Evolutionary conservation across 139 green algal species (phyloP), one percentile per base, ranked within the genome.

Genomic region (Raphidocelis subcapitata): DNA sequence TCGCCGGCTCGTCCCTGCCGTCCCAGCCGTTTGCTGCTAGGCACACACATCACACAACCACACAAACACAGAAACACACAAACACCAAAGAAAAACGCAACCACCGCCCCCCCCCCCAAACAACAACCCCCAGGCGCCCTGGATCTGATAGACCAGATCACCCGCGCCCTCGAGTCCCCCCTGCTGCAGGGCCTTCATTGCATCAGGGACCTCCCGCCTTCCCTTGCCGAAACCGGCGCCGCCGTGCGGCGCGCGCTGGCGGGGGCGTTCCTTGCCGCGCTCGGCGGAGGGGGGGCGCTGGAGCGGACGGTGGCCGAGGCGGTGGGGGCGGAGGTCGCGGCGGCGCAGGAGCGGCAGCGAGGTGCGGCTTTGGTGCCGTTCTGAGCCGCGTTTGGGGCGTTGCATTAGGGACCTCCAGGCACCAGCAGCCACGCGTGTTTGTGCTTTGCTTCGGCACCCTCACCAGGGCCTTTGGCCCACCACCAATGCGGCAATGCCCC

Each of bases 141-240:
- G 32, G 91, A 95, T 29, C 84, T 97, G 66, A 62, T 95, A 51
- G 80, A 85, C 23, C 84, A 93, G 52, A 35, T 78, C 5, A 56
- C 57, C 3, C 5, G 12, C 55, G 70, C 93, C 26, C 73, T 84
- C 35, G 77, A 79, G 56, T 47, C 51, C 36, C 68, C 80, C 47
- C 47, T 60, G 21, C 51, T 82, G 16, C 31, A 68, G 18, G 82
- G 88, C 21, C 49, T 94, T 33, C 67, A 81, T 26, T 86, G 70
- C 37, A 71, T 91, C 56, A 67, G 83, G 16, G 76, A 85, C 33
- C 71, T 88, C n/a, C 64, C 70, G 1, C 60, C 79, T 20, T 73
- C 85, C 70, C 69, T 92, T 12, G 73, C 63, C 2, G 87, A 87
- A 57, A 81, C 77, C 3, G 68, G 62, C 31, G 79, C 79, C 36